Base-by-base conservation (phyloP, 2,329 filamentous ascomycete species). In the Chaetomiaceae sp. region DNA sequence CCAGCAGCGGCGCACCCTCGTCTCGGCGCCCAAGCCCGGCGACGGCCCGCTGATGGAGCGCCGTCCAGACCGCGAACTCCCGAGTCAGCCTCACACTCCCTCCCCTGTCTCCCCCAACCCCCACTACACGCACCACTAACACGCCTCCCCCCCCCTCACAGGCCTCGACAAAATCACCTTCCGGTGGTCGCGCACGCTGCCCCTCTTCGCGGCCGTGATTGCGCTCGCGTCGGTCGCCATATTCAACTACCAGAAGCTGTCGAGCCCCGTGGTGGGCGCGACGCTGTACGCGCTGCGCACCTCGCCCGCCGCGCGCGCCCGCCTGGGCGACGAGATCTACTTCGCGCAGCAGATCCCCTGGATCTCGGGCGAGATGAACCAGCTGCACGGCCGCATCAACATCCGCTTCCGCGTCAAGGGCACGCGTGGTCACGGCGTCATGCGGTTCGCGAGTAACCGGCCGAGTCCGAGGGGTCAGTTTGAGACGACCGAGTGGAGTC, bases 221-320 rank as follows among this genome's bases (percentile, higher is more conserved):
- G 77, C 79, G 39, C 73, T 76, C 45, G 84, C 83, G 56, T 83
- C 83, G 55, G 71, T 94, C 50, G 88, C 85, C 57, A 96, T 98
- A 67, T 97, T 98, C 84, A 98, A 98, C 77, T 97, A 98, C 78
- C 91, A 98, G 67, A 96, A 96, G 67, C 81, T 83, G 47, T 88
- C 86, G n/a, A 88, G 83, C 20, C 86, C 86, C 45, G 79, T 91
- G 24, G 86, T 96, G n/a, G 81, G 81, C 45, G 88, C 86, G 45
- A 93, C 89, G 4, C 78, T 98, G 22, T 98, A 97, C 73, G 86
- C 91, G 1, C 78, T 98, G 53, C 86, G 93, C 54, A 94, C 87
- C 3, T 88, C 84, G 47, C 70, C 78, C 3, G 69, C 73, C 49
- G 93, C 89, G 37, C 81, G 90, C 60, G 82, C 81, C 47, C 70